Conservation (phyloP, 495 filamentous ascomycete genomes). For the Daldinia loculata region DNA sequence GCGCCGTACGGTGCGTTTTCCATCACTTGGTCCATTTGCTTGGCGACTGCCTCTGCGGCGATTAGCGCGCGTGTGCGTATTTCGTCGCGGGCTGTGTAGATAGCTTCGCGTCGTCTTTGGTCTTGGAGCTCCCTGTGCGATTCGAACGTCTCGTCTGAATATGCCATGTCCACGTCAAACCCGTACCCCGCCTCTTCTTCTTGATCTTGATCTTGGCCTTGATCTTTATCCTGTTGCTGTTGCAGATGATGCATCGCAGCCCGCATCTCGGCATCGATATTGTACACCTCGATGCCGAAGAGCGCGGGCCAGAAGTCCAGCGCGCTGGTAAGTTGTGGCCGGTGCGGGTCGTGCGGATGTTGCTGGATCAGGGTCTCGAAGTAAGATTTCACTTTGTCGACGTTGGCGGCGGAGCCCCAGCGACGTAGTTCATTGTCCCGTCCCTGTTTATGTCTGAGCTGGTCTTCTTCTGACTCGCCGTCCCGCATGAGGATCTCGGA, state of each 20-base stretch:
- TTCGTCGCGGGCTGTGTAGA: slow-evolving; percentile 26
- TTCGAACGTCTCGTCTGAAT: slow-evolving; percentile 4
- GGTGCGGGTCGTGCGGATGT: slow-evolving; percentile 49
- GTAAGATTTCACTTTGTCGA: slow-evolving; percentile 44
- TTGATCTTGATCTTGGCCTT: background rate
- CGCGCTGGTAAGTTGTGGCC: slow-evolving; percentile 42
- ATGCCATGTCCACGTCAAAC: slow-evolving; percentile 18
- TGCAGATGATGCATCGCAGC: slow-evolving; percentile 22
- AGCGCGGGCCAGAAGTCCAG: slow-evolving; percentile 55
- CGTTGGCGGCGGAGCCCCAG: slow-evolving; percentile 42
- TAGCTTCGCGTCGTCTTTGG: slow-evolving; percentile 27
- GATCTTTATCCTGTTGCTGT: slow-evolving; percentile 10
- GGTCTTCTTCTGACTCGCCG: slow-evolving; percentile 38
- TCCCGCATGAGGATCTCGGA: slow-evolving; percentile 55
- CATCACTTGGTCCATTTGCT: slow-evolving; percentile 70
- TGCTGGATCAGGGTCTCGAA: slow-evolving; percentile 51
- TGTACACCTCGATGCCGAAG: slow-evolving; percentile 53
- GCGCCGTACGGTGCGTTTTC: slow-evolving; percentile 70
- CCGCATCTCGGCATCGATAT: slow-evolving; percentile 43
- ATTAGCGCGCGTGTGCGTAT: slow-evolving; percentile 42
- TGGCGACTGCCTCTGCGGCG: slow-evolving; percentile 59
- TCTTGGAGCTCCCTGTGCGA: slow-evolving; percentile 6
- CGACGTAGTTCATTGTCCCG: background rate
- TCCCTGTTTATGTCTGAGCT: background rate
- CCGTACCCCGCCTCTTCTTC: background rate